Evolutionary conservation across 2,329 filamentous ascomycete species (phyloP), one percentile per base, ranked within the genome.

Genomic region (Allantophomopsis cytisporea): DNA sequence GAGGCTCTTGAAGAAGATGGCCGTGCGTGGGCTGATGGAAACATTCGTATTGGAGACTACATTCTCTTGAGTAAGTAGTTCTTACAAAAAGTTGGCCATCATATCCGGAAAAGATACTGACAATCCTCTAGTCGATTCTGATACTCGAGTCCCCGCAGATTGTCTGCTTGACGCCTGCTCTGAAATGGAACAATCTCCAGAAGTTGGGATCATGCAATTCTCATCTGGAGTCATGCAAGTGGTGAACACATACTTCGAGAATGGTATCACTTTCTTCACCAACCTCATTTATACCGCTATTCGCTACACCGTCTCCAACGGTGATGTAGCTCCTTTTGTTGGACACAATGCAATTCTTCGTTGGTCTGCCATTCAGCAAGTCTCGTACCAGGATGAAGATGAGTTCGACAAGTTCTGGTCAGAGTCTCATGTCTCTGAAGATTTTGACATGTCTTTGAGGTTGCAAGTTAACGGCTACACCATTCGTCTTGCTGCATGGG

Each of bases 1-100:
- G 71, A 80, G 43, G 72, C 80, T 14, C 66, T 88, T 31, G 69
- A 77, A 36, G 73, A 78, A 37, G 68, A 83, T 41, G 76, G 77
- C 14, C 73, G 79, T 20, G 81, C 81, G 20, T 83, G 80, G 81
- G 84, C 84, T 14, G 83, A 86, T 54, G 86, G 85, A 45, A 87
- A 91, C 58, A 80, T 94, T 49, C 83, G 85, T 38, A 66, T 93
- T 16, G 86, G 86, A 41, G 85, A 93, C 60, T 88, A 87, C 58
- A 84, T 88, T 43, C 64, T 83, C 23, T 63, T 88, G 43, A 82
- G 58, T 61, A 53, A 46, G 56, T 48, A 14, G 15, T 31, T 18
- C 12, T 37, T 40, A 31, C 11, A 12, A 28, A 3, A 10, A 3
- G 5, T 28, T 28, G 23, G 10, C 23, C 23, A 28, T 28, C 7